Evolutionary conservation across 106 monocot species (phyloP).

Genomic region (Allium cepa): DNA sequence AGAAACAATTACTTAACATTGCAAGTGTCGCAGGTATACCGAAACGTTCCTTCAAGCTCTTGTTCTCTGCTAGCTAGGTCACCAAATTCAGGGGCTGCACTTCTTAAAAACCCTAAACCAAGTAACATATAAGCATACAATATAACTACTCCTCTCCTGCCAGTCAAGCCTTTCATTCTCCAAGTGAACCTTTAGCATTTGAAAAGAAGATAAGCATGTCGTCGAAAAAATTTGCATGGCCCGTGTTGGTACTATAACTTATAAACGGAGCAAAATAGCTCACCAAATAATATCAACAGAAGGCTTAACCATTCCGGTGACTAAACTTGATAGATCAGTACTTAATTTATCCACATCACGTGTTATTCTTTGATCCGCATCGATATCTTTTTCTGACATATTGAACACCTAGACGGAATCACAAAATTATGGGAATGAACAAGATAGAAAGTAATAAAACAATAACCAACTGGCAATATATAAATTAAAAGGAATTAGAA

Average conservation of each 20-base stretch:
- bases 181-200: constrained; percentile 81
- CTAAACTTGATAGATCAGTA: constrained; percentile 72
- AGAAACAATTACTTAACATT: too few species aligned
- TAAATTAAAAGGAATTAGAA: too few species aligned
- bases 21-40: constrained; percentile 27
- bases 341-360: constrained; percentile 94
- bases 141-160: constrained; percentile 86
- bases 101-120: constrained; percentile 90
- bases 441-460: too few species aligned
- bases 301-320: constrained; percentile 97
- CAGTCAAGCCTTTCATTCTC: constrained; percentile 96
- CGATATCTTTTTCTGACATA: constrained; percentile 70
- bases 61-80: constrained; percentile 85
- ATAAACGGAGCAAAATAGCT: constrained; percentile 13
- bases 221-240: not conserved
- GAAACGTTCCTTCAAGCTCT: constrained; percentile 89
- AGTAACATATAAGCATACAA: constrained; percentile 92
- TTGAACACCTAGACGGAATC: constrained; percentile 47
- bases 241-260: not conserved
- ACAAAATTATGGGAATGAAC: too few species aligned
- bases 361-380: constrained; percentile 97
- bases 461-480: too few species aligned
- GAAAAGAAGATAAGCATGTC: not conserved
- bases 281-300: constrained; percentile 96
- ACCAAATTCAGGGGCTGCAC: constrained; percentile 91